Percentiles rank a stretch among this genome's conserved stretches.
phyloP scores from a whole-genome alignment of 2,329 filamentous ascomycete species.

The Plectosphaerella cucumerina region DNA sequence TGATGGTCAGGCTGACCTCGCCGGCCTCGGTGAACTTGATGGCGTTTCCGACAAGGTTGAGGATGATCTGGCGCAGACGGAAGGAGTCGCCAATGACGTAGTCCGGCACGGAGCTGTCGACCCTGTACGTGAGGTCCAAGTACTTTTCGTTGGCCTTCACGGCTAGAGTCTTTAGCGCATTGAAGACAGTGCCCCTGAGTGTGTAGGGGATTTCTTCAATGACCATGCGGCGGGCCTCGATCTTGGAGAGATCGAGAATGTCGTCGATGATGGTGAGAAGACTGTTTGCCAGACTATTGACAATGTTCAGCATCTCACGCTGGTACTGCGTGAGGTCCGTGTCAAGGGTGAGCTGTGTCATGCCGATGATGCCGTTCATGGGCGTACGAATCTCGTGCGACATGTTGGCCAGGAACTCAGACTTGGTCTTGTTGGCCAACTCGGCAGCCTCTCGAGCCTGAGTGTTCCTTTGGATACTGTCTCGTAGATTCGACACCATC shows the following conservation, averaged over 20 bases:
- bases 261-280: slow-evolving; percentile 94
- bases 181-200: slow-evolving; percentile 90
- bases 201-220: slow-evolving; percentile 98
- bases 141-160: slow-evolving; percentile 97
- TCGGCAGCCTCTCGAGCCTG: slow-evolving; percentile 94
- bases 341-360: slow-evolving; percentile 95
- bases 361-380: slow-evolving; percentile 96
- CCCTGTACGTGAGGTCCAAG: slow-evolving; percentile 86
- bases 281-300: slow-evolving; percentile 94
- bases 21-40: slow-evolving; percentile 99
- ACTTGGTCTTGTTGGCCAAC: slow-evolving; percentile 95
- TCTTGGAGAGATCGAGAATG: slow-evolving; percentile 70
- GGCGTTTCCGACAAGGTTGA: slow-evolving; percentile 95
- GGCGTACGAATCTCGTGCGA: slow-evolving; percentile 96
- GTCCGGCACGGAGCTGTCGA: slow-evolving; percentile 89
- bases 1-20: slow-evolving; percentile 92
- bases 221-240: slow-evolving; percentile 96
- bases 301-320: slow-evolving; percentile 97
- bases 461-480: slow-evolving; percentile 95
- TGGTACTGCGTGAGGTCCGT: slow-evolving; percentile 93
- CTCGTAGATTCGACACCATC: slow-evolving; percentile 94
- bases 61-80: slow-evolving; percentile 90
- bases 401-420: slow-evolving; percentile 98
- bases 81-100: slow-evolving; percentile 96
- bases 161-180: slow-evolving; percentile 92